These are phyloP conservation scores for Sordariomycetes sp. DNA, from an alignment of 2,329 filamentous ascomycete genomes.

Conservation along the genomic window DNA sequence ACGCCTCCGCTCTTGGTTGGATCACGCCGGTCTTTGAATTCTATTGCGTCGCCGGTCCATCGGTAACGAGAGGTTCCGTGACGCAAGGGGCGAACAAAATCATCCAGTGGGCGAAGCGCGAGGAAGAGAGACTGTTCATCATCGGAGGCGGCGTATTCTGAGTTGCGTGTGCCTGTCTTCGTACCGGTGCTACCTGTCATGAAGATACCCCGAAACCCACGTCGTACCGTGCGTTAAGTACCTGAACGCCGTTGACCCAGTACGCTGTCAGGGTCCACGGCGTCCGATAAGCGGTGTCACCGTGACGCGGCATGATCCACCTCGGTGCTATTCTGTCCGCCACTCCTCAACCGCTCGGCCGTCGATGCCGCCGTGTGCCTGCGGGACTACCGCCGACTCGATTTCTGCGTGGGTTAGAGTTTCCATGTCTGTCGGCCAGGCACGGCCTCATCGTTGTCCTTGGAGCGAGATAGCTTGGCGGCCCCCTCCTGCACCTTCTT, in stretches of 20 bases:
- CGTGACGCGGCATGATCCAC: not conserved
- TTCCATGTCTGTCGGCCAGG: not conserved
- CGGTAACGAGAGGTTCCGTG: slow-evolving; percentile 48
- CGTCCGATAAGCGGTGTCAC: not conserved
- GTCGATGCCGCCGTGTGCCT: not conserved
- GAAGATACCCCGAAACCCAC: not conserved
- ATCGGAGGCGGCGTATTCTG: slow-evolving; percentile 49
- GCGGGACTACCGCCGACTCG: not conserved
- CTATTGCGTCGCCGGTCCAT: slow-evolving; percentile 83
- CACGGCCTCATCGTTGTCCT: not conserved
- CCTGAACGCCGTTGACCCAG: not conserved
- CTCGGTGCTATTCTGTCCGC: not conserved
- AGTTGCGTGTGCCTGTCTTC: slow-evolving; percentile 54
- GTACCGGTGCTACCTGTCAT: slow-evolving; percentile 6
- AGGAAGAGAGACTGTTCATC: slow-evolving; percentile 91
- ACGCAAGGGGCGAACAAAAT: slow-evolving; percentile 81
- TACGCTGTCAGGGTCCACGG: not conserved
- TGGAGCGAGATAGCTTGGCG: not conserved
- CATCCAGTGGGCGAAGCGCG: slow-evolving; percentile 79
- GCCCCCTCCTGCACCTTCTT: not conserved
- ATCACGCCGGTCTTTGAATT: slow-evolving; percentile 84
- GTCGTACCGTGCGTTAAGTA: not conserved
- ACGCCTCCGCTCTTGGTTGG: slow-evolving; percentile 77
- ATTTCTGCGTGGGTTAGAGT: not conserved
- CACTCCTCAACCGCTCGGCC: not conserved